These are phyloP conservation scores for Phyllosticta capitalensis DNA, from an alignment of 2,329 filamentous ascomycete species.

Conservation along the genomic window DNA sequence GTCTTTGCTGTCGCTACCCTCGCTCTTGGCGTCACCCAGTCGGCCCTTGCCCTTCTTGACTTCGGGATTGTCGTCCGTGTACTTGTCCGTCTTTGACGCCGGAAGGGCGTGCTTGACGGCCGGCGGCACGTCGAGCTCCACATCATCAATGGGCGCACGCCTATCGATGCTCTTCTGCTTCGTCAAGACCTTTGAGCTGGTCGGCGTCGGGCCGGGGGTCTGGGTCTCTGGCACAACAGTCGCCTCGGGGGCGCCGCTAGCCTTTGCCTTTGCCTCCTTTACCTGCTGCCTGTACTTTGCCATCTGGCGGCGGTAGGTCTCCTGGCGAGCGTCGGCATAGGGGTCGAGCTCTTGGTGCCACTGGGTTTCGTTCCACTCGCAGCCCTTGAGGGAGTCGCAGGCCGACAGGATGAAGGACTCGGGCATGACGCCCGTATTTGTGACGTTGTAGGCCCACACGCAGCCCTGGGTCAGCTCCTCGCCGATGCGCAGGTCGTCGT, in stretches of 20 bases:
- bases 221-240: constrained; percentile 10
- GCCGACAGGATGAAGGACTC: constrained; percentile 46
- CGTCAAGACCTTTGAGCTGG: neutral
- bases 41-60: constrained; percentile 20
- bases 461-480: constrained; percentile 53
- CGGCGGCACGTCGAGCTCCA: constrained; percentile 11
- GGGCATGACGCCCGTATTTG: constrained; percentile 51
- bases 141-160: neutral
- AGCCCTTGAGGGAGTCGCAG: constrained; percentile 33
- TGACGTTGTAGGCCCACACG: constrained; percentile 51
- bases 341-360: constrained; percentile 34
- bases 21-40: constrained; percentile 15
- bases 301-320: constrained; percentile 23
- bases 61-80: neutral
- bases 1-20: constrained; percentile 20
- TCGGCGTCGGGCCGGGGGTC: constrained; percentile 11
- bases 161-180: neutral
- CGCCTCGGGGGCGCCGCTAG: constrained; percentile 18
- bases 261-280: constrained; percentile 21
- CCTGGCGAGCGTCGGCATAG: constrained; percentile 19
- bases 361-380: constrained; percentile 38
- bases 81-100: constrained; percentile 13
- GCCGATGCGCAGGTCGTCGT: constrained; percentile 47
- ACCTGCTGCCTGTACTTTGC: constrained; percentile 26
- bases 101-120: constrained; percentile 6